Conservation (phyloP, 2,329 filamentous ascomycete species). For the Curvularia eragrostidis region DNA sequence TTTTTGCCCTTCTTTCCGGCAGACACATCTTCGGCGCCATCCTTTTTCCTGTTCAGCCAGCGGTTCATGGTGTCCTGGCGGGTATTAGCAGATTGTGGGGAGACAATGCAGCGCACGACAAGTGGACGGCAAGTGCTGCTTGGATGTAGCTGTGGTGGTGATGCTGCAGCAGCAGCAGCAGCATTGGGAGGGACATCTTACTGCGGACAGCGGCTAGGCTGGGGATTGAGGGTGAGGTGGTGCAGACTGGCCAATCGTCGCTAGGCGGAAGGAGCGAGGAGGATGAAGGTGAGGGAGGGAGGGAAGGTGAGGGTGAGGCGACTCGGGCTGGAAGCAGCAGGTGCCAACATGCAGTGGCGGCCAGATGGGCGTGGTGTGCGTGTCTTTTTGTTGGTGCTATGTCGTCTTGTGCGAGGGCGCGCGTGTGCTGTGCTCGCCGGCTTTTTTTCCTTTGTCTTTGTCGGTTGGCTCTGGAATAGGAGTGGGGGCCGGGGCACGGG, state of each 20-base stretch:
- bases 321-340: slow-evolving; percentile 24
- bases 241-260: slow-evolving; percentile 7
- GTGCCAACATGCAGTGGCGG: slow-evolving; percentile 37
- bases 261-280: slow-evolving; percentile 6
- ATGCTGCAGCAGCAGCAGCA: slow-evolving; percentile 11
- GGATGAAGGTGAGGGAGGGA: slow-evolving; percentile 6
- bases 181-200: slow-evolving; percentile 21
- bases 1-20: slow-evolving; percentile 51
- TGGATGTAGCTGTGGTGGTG: not conserved
- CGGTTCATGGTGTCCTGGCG: slow-evolving; percentile 69
- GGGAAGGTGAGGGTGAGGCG: slow-evolving; percentile 10
- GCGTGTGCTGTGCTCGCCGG: not conserved
- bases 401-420: not conserved
- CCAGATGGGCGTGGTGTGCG: not conserved
- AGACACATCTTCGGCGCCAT: slow-evolving; percentile 43
- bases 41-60: slow-evolving; percentile 75
- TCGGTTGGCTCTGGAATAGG: not conserved
- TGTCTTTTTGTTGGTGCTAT: not conserved
- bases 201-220: slow-evolving; percentile 13
- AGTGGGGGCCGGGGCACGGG: not conserved
- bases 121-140: too few species aligned
- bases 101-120: not conserved
- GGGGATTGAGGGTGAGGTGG: slow-evolving; percentile 1
- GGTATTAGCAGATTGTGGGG: slow-evolving; percentile 23
- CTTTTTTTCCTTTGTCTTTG: not conserved